These are phyloP conservation scores for Aspergillus tamarii DNA, from an alignment of 2,329 filamentous ascomycete genomes.

Conservation along the genomic window DNA sequence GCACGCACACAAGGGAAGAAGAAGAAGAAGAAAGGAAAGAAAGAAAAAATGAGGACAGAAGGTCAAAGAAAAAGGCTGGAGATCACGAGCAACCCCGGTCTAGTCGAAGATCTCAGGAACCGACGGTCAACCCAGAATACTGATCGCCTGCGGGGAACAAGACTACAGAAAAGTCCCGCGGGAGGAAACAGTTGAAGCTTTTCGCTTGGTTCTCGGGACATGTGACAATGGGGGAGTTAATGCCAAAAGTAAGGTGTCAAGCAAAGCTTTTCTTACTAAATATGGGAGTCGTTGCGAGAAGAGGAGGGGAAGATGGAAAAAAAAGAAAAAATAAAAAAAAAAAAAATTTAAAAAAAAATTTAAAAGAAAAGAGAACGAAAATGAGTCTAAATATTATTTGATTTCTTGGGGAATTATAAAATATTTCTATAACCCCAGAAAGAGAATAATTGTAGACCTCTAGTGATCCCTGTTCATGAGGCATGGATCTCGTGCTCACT, in stretches of 20 bases:
- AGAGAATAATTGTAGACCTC: neutral
- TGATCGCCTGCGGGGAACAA: conserved; percentile 10
- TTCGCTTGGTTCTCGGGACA: conserved; percentile 20
- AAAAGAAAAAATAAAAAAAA: neutral
- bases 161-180: conserved; percentile 13
- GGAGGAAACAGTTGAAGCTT: conserved; percentile 16
- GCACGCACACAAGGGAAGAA: conserved; percentile 11
- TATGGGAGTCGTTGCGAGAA: neutral
- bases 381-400: neutral
- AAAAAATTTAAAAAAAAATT: too few relatives aligned
- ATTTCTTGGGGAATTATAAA: neutral
- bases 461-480: neutral
- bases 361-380: too few relatives aligned
- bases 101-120: conserved; percentile 7
- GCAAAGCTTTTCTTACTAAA: neutral
- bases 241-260: neutral
- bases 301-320: neutral
- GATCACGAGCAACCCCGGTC: conserved; percentile 1
- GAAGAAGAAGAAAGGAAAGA: conserved; percentile 5
- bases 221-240: conserved; percentile 15
- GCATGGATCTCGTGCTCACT: too few relatives aligned
- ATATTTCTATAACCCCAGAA: neutral
- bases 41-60: conserved; percentile 2
- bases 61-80: conserved; percentile 7
- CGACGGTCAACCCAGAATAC: neutral